Evolutionary conservation across 306 rosid species (phyloP), one percentile per base, ranked within the genome.

Genomic region (Trichosanthes truncata): DNA sequence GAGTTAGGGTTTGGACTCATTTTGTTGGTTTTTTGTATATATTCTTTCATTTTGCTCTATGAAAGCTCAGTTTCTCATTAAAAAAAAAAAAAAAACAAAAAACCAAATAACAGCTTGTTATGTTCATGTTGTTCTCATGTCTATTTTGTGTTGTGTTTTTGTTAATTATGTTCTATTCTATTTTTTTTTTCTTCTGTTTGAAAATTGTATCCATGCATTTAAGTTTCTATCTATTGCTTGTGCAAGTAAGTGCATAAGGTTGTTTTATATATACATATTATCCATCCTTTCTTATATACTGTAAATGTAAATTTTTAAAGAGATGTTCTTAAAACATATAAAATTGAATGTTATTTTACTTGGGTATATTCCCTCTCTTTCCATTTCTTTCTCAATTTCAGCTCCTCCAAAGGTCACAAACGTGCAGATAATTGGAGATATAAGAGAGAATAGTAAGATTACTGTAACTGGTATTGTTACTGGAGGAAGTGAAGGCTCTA

Each of bases 401-500:
- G 99, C 97, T 35, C 99, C 98, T 38, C 99, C 99, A 41, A 93
- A 93, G 87, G 98, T 90, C 60, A 82, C 84, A 21, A 76, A 90
- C 79, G 77, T 90, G 56, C 91, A 87, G 87, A 90, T 95, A 84
- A 78, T 90, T 81, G 99, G 98, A 75, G 98, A 95, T 71, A 65
- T 91, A 68, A 88, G 84, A 78, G 99, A 95, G 89, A 95, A 93
- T 82, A 87, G 87, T 86, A 95, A 93, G 89, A 86, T 95, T 79
- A 91, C 90, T 76, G 97, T 84, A 40, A 85, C 94, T 52, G 94
- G 98, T 74, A 77, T 66, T 89, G 97, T 95, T 78, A 91, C 93
- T 1, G 99, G 99, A 85, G 99, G 99, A 84, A 87, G 90, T 78
- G 99, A 95, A 86, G 99, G 88, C 62, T 87, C 92, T 66, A 90